Percentiles rank a stretch among this genome's conserved stretches.
Conservation (phyloP, 768 basidiomycete species). For the Dendrothele bispora region DNA sequence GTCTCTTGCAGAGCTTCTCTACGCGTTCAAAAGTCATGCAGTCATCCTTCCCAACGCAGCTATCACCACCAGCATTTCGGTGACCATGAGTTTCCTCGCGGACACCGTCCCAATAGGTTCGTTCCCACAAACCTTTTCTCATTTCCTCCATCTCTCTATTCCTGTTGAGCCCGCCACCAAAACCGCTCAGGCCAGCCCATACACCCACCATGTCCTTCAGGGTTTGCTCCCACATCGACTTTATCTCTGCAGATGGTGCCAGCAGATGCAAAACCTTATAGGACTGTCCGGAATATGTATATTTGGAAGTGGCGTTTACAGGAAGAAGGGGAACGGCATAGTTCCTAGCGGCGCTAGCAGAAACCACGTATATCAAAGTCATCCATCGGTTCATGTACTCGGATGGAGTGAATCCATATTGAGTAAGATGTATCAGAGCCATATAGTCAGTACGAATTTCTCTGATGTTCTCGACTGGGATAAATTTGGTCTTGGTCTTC, state of each 20-base stretch:
- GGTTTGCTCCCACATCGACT: conserved; percentile 56
- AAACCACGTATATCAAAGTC: conserved; percentile 80
- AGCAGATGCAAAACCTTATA: conserved; percentile 89
- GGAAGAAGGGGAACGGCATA: too few relatives aligned
- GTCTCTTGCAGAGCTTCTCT: conserved; percentile 64
- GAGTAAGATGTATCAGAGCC: conserved; percentile 65
- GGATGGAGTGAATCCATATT: too few relatives aligned
- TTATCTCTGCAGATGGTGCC: conserved; percentile 53
- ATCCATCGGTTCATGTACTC: conserved; percentile 76
- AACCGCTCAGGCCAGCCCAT: conserved; percentile 68
- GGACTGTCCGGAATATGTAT: too few relatives aligned
- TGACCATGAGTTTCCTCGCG: conserved; percentile 67
- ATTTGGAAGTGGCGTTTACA: too few relatives aligned
- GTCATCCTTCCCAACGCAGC: not conserved
- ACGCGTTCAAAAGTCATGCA: conserved; percentile 75
- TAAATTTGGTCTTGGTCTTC: too few relatives aligned
- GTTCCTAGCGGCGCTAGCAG: too few relatives aligned
- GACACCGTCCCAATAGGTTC: conserved; percentile 60
- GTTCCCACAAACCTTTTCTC: too few relatives aligned
- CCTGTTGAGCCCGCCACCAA: too few relatives aligned
- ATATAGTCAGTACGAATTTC: conserved; percentile 83
- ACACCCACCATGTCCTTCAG: conserved; percentile 63
- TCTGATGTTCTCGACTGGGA: conserved; percentile 83
- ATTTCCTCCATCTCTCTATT: too few relatives aligned
- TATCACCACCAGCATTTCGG: conserved; percentile 52